phyloP scores from a whole-genome alignment of 805 yeast species.

The Phaffomyces thermotolerans region DNA sequence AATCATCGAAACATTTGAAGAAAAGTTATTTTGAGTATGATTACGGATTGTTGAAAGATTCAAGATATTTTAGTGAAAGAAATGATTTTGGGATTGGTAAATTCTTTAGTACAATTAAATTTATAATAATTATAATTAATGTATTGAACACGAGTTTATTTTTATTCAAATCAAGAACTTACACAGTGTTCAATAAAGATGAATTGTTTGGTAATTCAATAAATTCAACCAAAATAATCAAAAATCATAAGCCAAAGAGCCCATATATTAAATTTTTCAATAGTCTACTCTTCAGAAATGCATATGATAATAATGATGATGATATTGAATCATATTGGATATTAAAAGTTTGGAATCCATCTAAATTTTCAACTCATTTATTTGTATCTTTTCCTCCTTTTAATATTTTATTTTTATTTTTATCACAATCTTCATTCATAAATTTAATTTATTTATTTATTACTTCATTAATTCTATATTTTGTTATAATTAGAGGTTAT shows the following conservation, averaged over 20 bases:
- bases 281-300: neutral
- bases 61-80: conserved; percentile 14
- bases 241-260: neutral
- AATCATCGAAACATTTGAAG: neutral
- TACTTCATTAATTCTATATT: conserved; percentile 32
- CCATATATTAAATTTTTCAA: neutral
- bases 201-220: conserved; percentile 8
- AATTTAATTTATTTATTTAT: conserved; percentile 29
- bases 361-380: conserved; percentile 45
- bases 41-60: conserved; percentile 12
- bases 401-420: conserved; percentile 35
- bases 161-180: conserved; percentile 20
- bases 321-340: conserved; percentile 39
- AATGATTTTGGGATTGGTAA: conserved; percentile 5
- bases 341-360: conserved; percentile 61
- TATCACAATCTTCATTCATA: conserved; percentile 31
- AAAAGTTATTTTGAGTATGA: conserved; percentile 9
- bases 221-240: conserved; percentile 17
- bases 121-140: conserved; percentile 15
- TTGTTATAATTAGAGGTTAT: conserved; percentile 37
- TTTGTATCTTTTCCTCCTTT: conserved; percentile 55
- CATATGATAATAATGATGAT: conserved; percentile 6
- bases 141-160: conserved; percentile 15
- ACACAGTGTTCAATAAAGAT: conserved; percentile 21
- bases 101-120: conserved; percentile 6